Percentiles rank a stretch among this genome's conserved stretches.
Evolutionary conservation across 2,329 filamentous ascomycete species (phyloP).

Genomic region (Nannizziopsis arthrosporioides): DNA sequence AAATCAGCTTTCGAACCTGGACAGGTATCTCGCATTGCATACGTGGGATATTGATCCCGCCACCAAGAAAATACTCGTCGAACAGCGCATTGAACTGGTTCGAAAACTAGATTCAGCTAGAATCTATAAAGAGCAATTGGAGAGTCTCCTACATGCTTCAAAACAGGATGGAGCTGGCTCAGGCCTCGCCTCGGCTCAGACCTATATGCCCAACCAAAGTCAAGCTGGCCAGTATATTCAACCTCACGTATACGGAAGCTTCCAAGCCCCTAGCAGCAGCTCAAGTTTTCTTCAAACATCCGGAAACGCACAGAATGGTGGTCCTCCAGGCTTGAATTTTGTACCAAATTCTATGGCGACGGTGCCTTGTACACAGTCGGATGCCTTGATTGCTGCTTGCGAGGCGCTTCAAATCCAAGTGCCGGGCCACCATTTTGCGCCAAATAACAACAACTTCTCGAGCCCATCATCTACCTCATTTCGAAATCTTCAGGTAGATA

Average conservation of each 20-base stretch:
- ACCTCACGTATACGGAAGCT: not conserved
- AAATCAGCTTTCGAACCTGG: slow-evolving; percentile 26
- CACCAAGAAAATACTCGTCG: slow-evolving; percentile 26
- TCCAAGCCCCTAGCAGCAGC: slow-evolving; percentile 1
- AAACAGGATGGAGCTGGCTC: slow-evolving; percentile 1
- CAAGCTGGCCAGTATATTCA: not conserved
- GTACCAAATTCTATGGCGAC: not conserved
- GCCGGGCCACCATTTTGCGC: too few species aligned
- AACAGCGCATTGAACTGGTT: slow-evolving; percentile 28
- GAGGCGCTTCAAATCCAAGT: not conserved
- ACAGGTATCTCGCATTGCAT: slow-evolving; percentile 31
- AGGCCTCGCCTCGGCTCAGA: not conserved
- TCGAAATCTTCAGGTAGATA: not conserved
- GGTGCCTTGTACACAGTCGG: not conserved
- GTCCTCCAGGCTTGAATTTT: not conserved
- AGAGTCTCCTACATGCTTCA: slow-evolving; percentile 17
- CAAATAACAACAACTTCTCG: not conserved
- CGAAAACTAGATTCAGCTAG: slow-evolving; percentile 29
- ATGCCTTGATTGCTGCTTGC: not conserved
- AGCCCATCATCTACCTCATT: not conserved
- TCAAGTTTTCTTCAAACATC: slow-evolving; percentile 1
- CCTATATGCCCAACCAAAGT: not conserved
- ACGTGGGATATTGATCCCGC: slow-evolving; percentile 27
- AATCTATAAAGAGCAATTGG: slow-evolving; percentile 27
- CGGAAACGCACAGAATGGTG: not conserved